Evolutionary conservation across 768 basidiomycete genomes (phyloP), one percentile per base, ranked within the genome.

Genomic region (Leccinum sublutescens): DNA sequence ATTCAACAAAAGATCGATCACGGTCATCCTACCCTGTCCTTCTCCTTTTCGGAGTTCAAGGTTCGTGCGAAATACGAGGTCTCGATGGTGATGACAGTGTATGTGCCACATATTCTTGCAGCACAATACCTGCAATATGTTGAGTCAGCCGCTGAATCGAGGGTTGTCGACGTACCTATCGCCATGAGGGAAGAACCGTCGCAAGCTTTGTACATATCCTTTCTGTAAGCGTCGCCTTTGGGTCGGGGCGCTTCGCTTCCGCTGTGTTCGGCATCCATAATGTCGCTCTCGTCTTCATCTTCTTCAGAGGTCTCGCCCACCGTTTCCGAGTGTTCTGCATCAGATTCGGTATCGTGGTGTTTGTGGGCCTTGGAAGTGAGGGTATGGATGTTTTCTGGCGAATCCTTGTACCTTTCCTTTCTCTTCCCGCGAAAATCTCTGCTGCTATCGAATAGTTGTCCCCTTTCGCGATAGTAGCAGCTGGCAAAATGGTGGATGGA

Each of bases 121-220:
- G 71, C 21, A 90, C 69, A 75, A 91, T 84, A 1, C 88, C 89
- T 88, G 38, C 11, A 52, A 43, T 8, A n/a, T 2, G 36, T 36
- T 60, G 17, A 65, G 58, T 15, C 15, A 53, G 23, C 33, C 7
- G 27, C 43, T 7, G 11, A 54, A 49, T 19, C 17, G 15, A 55
- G 31, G 5, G 27, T 19, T 25, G 25, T 50, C 19, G 21, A 73
- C 79, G 23, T 34, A 89, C 90, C 88, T 61, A 92, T 78, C 3
- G 83, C 88, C 71, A 91, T 77, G 48, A 91, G 78, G 4, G 88
- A 87, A 10, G 86, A 85, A 4, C 90, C 90, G 64, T 90, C 86
- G 61, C 90, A 77, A 3, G 82, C 77, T 65, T 81, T 88, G 69
- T 91, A 91, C 90, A 92, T 91, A 63, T 89, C 87, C 61, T 77